These are phyloP conservation scores for Russula vinacea DNA, from an alignment of 768 basidiomycete species.

Conservation along the genomic window DNA sequence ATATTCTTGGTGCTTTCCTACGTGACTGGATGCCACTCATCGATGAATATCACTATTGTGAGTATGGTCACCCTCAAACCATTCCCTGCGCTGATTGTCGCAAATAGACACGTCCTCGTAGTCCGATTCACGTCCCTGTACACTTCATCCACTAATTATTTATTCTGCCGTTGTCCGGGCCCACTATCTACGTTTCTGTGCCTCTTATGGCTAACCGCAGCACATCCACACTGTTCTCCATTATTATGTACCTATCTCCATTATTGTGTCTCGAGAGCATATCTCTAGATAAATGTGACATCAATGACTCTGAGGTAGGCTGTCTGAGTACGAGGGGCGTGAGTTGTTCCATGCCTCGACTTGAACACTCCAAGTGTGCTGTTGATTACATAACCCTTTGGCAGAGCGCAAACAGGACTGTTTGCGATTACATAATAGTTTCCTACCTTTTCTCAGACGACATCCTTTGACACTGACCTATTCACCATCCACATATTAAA, in stretches of 20 bases:
- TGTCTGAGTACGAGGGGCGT: too few species aligned
- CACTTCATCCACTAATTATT: constrained; percentile 4
- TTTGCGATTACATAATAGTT: constrained; percentile 19
- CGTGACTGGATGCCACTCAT: constrained; percentile 88
- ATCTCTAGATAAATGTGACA: neutral
- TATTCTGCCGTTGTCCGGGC: constrained; percentile 9
- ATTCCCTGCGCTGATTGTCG: neutral
- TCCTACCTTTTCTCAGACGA: neutral
- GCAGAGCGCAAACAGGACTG: neutral
- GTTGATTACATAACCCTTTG: constrained; percentile 5
- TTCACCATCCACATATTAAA: neutral
- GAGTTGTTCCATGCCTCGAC: too few species aligned
- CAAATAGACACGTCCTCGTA: constrained; percentile 28
- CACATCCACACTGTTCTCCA: neutral
- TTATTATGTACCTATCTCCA: constrained; percentile 9
- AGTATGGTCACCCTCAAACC: constrained; percentile 35
- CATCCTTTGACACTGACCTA: constrained; percentile 13
- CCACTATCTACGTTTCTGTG: constrained; percentile 1
- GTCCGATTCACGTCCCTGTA: neutral
- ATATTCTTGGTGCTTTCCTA: constrained; percentile 64
- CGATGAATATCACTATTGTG: constrained; percentile 89
- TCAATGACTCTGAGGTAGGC: too few species aligned
- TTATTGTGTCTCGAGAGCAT: constrained; percentile 1
- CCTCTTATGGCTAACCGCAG: constrained; percentile 9
- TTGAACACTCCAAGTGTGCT: too few species aligned